Base-by-base conservation (phyloP, 2,329 filamentous ascomycete species). In the Sordariomycetes sp. region DNA sequence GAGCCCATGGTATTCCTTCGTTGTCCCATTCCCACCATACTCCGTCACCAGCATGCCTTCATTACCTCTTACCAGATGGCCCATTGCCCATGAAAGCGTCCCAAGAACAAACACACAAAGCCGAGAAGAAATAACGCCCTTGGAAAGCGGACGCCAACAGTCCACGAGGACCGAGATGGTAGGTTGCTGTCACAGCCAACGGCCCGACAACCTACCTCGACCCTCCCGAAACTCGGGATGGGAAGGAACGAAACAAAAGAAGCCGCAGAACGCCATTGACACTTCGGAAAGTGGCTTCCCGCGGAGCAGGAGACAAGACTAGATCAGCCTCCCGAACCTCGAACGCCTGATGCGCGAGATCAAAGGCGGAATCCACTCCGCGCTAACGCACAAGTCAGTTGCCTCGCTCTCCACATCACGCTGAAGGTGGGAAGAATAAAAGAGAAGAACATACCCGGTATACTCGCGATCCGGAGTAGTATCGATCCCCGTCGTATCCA, bases 401-500 rank as follows among this genome's bases (percentile, higher is more conserved):
- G 6, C 52, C 25, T 4, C 28, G 28, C 28, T 32, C 28, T 8
- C 28, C 40, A 46, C 40, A 18, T 46, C 37, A 40, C 12, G 12
- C 12, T 16, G 4, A 40, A 14, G 16, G 5, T 16, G 12, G 10
- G 18, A 11, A 40, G n/a, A n/a, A 46, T n/a, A 3, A n/a, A n/a
- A 46, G 12, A n/a, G n/a, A n/a, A 46, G n/a, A n/a, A 57, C 57
- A 54, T 34, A 54, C 57, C 57, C 57, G 25, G 14, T 22, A 37
- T 54, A 58, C 20, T 58, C 57, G 4, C 11, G 3, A 1, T 35
- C 22, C n/a, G 57, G 57, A 4, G 46, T 51, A 40, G 32, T 48
- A 16, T 48, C 7, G 24, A 58, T 54, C 10, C 51, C 51, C 7
- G 57, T 54, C 14, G 58, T 59, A 63, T 88, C 79, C 2, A 82